phyloP scores from a whole-genome alignment of 768 basidiomycete species.

The Epithele typhae region DNA sequence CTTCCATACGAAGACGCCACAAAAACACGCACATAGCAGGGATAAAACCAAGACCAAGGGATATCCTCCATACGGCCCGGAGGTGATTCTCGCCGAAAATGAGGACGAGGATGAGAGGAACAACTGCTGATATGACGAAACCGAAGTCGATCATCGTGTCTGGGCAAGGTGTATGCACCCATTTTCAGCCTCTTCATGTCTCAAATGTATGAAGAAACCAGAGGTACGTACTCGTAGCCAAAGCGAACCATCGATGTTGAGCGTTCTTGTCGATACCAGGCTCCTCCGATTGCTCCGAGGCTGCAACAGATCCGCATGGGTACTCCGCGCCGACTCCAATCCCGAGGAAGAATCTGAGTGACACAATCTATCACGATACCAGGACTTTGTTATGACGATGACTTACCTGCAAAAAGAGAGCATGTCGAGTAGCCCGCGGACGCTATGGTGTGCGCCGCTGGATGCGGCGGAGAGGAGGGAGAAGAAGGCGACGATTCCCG shows the following conservation, averaged over 20 bases:
- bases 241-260: constrained; percentile 82
- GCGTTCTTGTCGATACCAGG: constrained; percentile 69
- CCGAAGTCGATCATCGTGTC: constrained; percentile 85
- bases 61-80: constrained; percentile 82
- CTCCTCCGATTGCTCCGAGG: constrained; percentile 88
- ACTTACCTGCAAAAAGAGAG: constrained; percentile 71
- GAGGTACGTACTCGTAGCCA: constrained; percentile 74
- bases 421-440: constrained; percentile 72
- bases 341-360: constrained; percentile 75
- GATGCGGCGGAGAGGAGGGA: constrained; percentile 81
- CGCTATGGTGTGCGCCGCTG: constrained; percentile 66
- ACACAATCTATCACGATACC: too few species aligned
- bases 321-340: constrained; percentile 89
- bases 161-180: too few species aligned
- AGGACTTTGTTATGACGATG: not conserved
- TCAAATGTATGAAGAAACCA: not conserved
- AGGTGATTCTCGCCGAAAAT: constrained; percentile 82
- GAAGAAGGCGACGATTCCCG: constrained; percentile 81
- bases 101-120: constrained; percentile 84
- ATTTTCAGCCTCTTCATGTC: constrained; percentile 7
- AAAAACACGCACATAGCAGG: constrained; percentile 77
- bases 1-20: constrained; percentile 84
- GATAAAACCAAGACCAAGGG: constrained; percentile 78
- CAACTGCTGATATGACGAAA: constrained; percentile 75
- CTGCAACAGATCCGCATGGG: constrained; percentile 86